phyloP scores from a whole-genome alignment of 495 filamentous ascomycete genomes.

The Annulohypoxylon maeteangense region DNA sequence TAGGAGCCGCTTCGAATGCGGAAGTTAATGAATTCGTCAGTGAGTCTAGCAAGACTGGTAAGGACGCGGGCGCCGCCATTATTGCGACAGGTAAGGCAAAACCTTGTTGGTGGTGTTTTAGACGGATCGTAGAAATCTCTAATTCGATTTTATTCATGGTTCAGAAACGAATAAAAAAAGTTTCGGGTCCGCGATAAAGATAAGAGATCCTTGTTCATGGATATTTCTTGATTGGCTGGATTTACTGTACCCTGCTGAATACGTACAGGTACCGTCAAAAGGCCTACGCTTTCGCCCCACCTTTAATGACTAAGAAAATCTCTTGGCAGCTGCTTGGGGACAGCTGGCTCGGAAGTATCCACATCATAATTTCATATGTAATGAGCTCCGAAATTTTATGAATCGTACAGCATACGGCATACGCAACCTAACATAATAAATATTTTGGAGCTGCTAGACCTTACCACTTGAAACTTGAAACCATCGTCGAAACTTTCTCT shows the following conservation, averaged over 20 bases:
- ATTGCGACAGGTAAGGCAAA: not conserved
- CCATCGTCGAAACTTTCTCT: conserved; percentile 18
- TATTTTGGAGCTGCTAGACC: conserved; percentile 1
- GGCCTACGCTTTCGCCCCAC: not conserved
- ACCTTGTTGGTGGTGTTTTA: not conserved
- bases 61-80: conserved; percentile 62
- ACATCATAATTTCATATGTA: conserved; percentile 26
- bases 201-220: conserved; percentile 16
- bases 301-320: not conserved
- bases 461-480: conserved; percentile 21
- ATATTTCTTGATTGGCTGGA: not conserved
- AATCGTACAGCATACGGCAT: not conserved
- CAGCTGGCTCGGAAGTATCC: conserved; percentile 24
- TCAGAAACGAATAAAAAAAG: conserved; percentile 15
- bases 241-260: not conserved
- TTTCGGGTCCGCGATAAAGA: conserved; percentile 28
- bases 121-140: not conserved
- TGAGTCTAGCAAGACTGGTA: conserved; percentile 69
- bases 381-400: conserved; percentile 36
- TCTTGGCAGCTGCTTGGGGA: conserved; percentile 12
- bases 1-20: conserved; percentile 69
- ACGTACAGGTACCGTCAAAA: not conserved
- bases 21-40: conserved; percentile 71
- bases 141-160: conserved; percentile 15
- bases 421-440: conserved; percentile 1